Base-by-base conservation (phyloP, 495 filamentous ascomycete genomes). In the Parachaetomium inaequale region DNA sequence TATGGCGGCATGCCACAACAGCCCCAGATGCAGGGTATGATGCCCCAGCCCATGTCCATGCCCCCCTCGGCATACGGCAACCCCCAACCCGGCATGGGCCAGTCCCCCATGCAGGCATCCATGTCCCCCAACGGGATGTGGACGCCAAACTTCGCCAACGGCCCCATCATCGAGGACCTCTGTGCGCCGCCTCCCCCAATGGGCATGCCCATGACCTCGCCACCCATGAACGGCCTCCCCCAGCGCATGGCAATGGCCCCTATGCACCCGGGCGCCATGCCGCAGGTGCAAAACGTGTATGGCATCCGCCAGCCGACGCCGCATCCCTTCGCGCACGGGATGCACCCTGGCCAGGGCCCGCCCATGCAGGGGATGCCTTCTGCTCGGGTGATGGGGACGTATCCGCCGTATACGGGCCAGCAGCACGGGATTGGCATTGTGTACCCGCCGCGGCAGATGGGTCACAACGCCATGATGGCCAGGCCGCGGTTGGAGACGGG, bases 161-260 rank as follows among this genome's bases (percentile, higher is more conserved):
- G 63, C 36, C 58, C 63, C 15, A 65, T 65, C 43, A 65, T 65
- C 38, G 63, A 65, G 17, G 63, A 65, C 43, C 63, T 65, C 25
- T 65, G 63, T 43, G 63, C 58, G 0, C 63, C 63, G 12, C 63
- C 53, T 2, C 61, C 53, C 2, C 62, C 57, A 10, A 58, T 63
- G 61, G 55, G 36, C 12, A 42, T 55, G 11, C 29, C 43, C 25
- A 7, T n/a, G n/a, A n/a, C 14, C 26, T 31, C 58, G 5, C 58
- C 63, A 4, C 53, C 45, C 36, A 57, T 61, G 43, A 43, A 57
- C 45, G 52, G 40, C 19, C 21, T 61, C 19, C 58, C 45, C 7
- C 43, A 32, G 21, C 57, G 51, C 26, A 51, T 58, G 45, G n/a
- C 25, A 14, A 61, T 60, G 43, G 40, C 11, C 10, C 52, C 43